phyloP scores from a whole-genome alignment of 2,329 filamentous ascomycete genomes.

The Neofusicoccum kwambonambiense region DNA sequence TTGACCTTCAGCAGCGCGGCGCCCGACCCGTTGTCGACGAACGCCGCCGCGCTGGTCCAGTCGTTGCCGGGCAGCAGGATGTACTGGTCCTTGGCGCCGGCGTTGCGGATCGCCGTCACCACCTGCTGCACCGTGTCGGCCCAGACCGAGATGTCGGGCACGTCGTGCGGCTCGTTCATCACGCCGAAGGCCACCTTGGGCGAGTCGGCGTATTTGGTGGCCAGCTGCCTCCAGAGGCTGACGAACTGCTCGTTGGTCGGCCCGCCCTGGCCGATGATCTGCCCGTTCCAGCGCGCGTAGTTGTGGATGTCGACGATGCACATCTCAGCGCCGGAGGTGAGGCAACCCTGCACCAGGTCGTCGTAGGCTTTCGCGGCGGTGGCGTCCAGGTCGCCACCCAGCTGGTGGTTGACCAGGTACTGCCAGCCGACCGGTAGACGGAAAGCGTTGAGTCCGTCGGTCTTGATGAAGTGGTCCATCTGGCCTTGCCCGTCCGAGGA shows the following conservation, averaged over 20 bases:
- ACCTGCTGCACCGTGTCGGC: constrained; percentile 60
- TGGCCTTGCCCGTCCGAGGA: constrained; percentile 44
- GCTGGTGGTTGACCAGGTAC: constrained; percentile 54
- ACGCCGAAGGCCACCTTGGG: constrained; percentile 61
- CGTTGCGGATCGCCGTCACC: constrained; percentile 64
- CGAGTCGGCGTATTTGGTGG: constrained; percentile 56
- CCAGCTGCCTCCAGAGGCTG: constrained; percentile 56
- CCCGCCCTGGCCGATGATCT: constrained; percentile 65
- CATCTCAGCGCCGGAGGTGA: constrained; percentile 52
- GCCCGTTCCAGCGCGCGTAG: constrained; percentile 58
- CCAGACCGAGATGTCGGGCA: constrained; percentile 56
- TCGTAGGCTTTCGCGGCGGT: constrained; percentile 53
- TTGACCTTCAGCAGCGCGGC: constrained; percentile 53
- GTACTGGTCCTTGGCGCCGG: constrained; percentile 62
- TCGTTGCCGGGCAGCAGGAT: constrained; percentile 65
- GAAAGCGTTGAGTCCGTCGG: constrained; percentile 57
- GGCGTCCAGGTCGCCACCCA: constrained; percentile 51
- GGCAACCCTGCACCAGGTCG: constrained; percentile 56
- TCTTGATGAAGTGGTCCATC: constrained; percentile 57
- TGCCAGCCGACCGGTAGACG: constrained; percentile 61
- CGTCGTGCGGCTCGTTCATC: constrained; percentile 68
- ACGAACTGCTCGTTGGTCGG: constrained; percentile 60
- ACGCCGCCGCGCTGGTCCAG: constrained; percentile 45
- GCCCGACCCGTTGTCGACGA: constrained; percentile 29
- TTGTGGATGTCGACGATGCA: constrained; percentile 59